phyloP scores from a whole-genome alignment of 495 filamentous ascomycete genomes.

The Lasiosphaeriaceae sp. region DNA sequence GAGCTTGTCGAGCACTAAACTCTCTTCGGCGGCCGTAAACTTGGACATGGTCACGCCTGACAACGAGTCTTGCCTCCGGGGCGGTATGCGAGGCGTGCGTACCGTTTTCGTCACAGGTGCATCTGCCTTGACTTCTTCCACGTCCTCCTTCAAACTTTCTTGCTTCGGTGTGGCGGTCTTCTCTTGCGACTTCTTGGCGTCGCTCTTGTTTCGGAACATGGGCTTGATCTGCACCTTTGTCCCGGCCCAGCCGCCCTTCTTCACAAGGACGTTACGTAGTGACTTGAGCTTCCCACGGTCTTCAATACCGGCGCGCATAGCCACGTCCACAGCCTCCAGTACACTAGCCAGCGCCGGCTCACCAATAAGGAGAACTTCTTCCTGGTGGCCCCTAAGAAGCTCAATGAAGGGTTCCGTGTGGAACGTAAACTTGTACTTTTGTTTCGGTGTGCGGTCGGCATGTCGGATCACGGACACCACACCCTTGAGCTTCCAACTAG shows the following conservation, averaged over 20 bases:
- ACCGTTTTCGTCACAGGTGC: constrained; percentile 8
- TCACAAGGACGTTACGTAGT: constrained; percentile 78
- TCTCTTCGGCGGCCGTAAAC: constrained; percentile 84
- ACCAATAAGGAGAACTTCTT: constrained; percentile 92
- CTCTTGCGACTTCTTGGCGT: constrained; percentile 44
- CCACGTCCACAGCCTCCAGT: constrained; percentile 73
- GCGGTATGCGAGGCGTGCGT: constrained; percentile 29
- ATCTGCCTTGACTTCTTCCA: constrained; percentile 6
- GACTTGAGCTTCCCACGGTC: constrained; percentile 81
- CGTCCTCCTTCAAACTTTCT: constrained; percentile 30
- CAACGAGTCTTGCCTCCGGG: constrained; percentile 72
- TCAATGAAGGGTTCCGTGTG: constrained; percentile 95
- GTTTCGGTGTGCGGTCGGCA: constrained; percentile 95
- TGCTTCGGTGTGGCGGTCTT: constrained; percentile 37
- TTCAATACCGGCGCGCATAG: constrained; percentile 72
- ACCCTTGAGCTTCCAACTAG: constrained; percentile 97
- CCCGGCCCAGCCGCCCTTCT: constrained; percentile 88
- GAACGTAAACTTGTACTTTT: constrained; percentile 99
- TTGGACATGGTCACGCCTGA: constrained; percentile 83
- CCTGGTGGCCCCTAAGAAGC: constrained; percentile 86
- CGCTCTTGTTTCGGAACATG: constrained; percentile 83
- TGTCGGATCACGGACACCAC: constrained; percentile 95
- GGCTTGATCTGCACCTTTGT: constrained; percentile 99
- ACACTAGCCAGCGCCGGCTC: constrained; percentile 89
- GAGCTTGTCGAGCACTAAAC: constrained; percentile 86